These are phyloP conservation scores for Nicotiana sylvestris DNA, from an alignment of 257 asterid genomes.

Conservation along the genomic window DNA sequence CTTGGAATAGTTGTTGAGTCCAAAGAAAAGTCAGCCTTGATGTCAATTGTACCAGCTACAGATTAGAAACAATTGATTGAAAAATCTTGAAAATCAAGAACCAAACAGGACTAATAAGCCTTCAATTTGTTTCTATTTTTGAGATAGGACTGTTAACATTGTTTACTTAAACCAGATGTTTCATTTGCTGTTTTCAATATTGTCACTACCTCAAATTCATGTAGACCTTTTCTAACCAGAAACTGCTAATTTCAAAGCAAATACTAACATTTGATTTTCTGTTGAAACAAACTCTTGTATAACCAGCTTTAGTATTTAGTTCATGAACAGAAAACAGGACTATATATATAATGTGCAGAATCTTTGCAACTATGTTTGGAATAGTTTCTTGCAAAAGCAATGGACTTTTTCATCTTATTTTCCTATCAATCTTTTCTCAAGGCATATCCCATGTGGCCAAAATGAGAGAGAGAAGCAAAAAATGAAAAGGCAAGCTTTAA, in stretches of 20 bases:
- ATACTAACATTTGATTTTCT: too few species aligned
- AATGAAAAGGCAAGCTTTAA: neutral
- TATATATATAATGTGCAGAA: neutral
- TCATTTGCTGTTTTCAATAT: neutral
- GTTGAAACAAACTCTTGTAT: neutral
- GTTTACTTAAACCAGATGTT: neutral
- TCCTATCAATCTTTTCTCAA: neutral
- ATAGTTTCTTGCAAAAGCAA: neutral
- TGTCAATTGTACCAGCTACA: neutral
- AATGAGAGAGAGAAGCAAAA: neutral
- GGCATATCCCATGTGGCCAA: neutral
- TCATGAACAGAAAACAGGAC: neutral
- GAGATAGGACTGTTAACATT: neutral
- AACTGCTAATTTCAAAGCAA: too few species aligned
- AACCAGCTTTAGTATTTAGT: neutral
- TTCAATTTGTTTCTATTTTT: neutral
- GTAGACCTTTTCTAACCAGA: too few species aligned
- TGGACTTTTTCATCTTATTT: neutral
- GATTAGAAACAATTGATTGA: neutral
- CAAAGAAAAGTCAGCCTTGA: neutral
- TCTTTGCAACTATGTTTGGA: constrained; percentile 11
- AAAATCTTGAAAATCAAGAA: neutral
- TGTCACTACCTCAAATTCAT: neutral
- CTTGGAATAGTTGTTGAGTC: too few species aligned
- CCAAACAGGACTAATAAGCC: neutral